Evolutionary conservation across 2,329 filamentous ascomycete genomes (phyloP).

Genomic region (Chrysoporthe cubensis): DNA sequence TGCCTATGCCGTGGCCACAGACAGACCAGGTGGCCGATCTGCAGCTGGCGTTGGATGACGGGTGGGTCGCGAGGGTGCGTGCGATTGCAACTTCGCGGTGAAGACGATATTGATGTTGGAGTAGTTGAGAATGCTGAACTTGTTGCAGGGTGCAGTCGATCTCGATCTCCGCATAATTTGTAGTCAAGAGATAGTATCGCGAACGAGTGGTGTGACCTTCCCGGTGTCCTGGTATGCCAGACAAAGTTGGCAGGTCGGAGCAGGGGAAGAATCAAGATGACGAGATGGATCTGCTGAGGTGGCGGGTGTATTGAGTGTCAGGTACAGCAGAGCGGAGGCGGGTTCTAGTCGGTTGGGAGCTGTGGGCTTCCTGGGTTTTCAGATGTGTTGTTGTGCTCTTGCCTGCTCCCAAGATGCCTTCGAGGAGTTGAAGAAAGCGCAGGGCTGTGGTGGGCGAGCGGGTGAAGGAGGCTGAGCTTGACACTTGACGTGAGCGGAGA

Average conservation of each 20-base stretch:
- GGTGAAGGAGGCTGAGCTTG: constrained; percentile 23
- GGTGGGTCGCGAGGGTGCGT: constrained; percentile 5
- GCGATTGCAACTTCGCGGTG: constrained; percentile 15
- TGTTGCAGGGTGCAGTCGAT: constrained; percentile 16
- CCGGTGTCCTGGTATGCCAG: constrained; percentile 18
- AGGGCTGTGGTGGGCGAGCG: constrained; percentile 15
- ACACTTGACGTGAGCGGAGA: constrained; percentile 14
- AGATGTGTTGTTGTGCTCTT: constrained; percentile 9
- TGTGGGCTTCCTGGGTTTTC: not conserved
- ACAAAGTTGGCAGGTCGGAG: constrained; percentile 22
- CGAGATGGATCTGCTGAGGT: constrained; percentile 11
- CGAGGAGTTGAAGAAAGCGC: constrained; percentile 13
- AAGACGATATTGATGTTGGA: constrained; percentile 27
- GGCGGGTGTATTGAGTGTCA: constrained; percentile 6
- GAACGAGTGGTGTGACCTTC: constrained; percentile 27
- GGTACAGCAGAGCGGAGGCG: constrained; percentile 15
- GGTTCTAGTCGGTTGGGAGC: constrained; percentile 3
- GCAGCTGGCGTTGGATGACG: constrained; percentile 17
- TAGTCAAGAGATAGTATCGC: constrained; percentile 10
- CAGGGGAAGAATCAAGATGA: constrained; percentile 25
- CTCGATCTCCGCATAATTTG: constrained; percentile 27
- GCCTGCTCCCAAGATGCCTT: constrained; percentile 15
- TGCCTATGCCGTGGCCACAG: constrained; percentile 21
- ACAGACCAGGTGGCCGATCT: constrained; percentile 25
- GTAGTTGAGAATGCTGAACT: constrained; percentile 22